A percentile compares a stretch with the other conserved stretches of the same genome.
Conservation (phyloP, 2,329 filamentous ascomycete species). For the Colletotrichum sp. region DNA sequence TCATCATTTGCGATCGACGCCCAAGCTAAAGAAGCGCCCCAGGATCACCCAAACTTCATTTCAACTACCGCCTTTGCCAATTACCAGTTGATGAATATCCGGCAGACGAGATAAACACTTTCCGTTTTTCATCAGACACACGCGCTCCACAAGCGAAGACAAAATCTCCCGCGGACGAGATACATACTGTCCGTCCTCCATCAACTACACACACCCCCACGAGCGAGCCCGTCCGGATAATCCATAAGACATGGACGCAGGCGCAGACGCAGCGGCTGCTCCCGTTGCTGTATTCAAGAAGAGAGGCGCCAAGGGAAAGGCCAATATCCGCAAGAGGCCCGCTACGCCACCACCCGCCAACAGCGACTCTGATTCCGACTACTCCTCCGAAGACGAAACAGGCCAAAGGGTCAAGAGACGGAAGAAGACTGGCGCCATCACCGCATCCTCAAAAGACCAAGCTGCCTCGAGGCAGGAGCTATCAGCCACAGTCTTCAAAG, state of each 20-base stretch:
- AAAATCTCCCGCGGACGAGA: not conserved
- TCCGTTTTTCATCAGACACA: not conserved
- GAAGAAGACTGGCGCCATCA: constrained; percentile 71
- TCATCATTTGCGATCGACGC: not conserved
- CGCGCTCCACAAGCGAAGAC: not conserved
- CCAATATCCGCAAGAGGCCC: constrained; percentile 80
- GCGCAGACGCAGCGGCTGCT: constrained; percentile 24
- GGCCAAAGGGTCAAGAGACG: constrained; percentile 81
- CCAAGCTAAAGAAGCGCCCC: not conserved
- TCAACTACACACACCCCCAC: not conserved
- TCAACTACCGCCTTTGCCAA: not conserved
- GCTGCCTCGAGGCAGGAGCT: constrained; percentile 44
- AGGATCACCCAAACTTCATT: not conserved
- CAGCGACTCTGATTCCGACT: constrained; percentile 65
- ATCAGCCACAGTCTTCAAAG: constrained; percentile 59
- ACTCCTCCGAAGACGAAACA: constrained; percentile 76
- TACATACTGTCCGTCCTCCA: not conserved
- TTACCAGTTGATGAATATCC: not conserved
- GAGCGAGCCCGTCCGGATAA: not conserved
- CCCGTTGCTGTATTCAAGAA: constrained; percentile 84
- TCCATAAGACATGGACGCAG: not conserved
- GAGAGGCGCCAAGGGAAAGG: constrained; percentile 76
- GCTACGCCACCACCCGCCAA: constrained; percentile 76
- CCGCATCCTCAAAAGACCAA: constrained; percentile 63
- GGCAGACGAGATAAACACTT: not conserved